Evolutionary conservation across 1,284 basidiomycete genomes (phyloP), one percentile per base, ranked within the genome.

Genomic region (Thelephora terrestris): DNA sequence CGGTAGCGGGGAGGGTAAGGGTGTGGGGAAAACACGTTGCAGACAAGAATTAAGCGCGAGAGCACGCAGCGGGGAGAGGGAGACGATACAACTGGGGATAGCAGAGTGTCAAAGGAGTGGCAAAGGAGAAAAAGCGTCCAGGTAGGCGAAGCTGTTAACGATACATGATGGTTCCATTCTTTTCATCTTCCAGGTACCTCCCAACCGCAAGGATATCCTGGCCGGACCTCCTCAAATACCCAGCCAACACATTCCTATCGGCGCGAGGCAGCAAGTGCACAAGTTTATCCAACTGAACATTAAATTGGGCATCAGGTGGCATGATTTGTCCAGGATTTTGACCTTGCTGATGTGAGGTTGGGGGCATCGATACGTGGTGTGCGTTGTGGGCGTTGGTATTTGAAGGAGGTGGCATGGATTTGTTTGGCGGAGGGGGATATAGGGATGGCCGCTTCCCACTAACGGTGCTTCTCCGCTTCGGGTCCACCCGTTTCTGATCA

Each of bases 101-200:
- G 45, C 25, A 27, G 25, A 9, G 9, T 27, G 37, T 47, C 38
- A 40, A 45, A 45, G 37, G 32, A 21, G 32, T 21, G 42, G 5
- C 10, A 3, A 46, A 29, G 45, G 49, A 47, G 36, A 39, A 34
- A 38, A 51, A 46, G 35, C 37, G 44, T 49, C 43, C 47, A 48
- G 23, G 43, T 40, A 18, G 45, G 36, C 47, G 48, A 47, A 34
- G 32, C 14, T 10, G 29, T 38, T 40, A 29, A 44, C 43, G 21
- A 35, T 27, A 46, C 43, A 37, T 18, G 47, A 50, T 40, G 35
- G 10, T 73, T 20, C 85, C 86, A 56, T 81, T 84, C 69, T 84
- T 85, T 63, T 91, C 87, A 57, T 93, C 90, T 55, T 91, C 89
- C 25, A 93, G 68, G 63, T 91, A 93, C 58, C 87, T 84, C 18